Evolutionary conservation across 2,329 filamentous ascomycete genomes (phyloP).

Genomic region (Botrytis pseudocinerea): DNA sequence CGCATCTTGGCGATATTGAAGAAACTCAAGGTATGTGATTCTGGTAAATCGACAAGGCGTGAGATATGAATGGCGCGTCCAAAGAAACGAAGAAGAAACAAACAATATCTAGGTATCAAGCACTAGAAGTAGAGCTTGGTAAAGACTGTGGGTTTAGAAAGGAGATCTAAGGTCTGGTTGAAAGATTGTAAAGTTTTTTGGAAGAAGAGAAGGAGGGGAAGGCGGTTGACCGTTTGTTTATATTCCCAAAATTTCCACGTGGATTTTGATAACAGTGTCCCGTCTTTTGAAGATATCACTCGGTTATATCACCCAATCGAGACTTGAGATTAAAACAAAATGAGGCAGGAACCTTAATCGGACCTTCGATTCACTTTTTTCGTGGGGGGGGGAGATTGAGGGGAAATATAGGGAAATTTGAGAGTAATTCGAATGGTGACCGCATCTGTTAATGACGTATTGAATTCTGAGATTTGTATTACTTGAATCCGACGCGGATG

Average conservation of each 20-base stretch:
- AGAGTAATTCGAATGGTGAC: slow-evolving; percentile 11
- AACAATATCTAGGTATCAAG: slow-evolving; percentile 8
- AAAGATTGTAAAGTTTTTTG: slow-evolving; percentile 2
- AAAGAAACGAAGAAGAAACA: background rate
- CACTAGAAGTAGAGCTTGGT: slow-evolving; percentile 20
- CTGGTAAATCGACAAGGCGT: slow-evolving; percentile 7
- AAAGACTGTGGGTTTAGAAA: slow-evolving; percentile 11
- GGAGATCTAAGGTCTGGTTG: background rate
- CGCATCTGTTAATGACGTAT: slow-evolving; percentile 15
- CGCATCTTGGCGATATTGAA: slow-evolving; percentile 15
- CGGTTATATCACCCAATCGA: slow-evolving; percentile 6
- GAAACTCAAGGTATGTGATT: background rate
- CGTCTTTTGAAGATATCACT: background rate
- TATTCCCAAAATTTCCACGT: slow-evolving; percentile 16
- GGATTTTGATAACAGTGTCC: background rate
- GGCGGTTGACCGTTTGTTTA: slow-evolving; percentile 6
- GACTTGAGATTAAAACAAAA: background rate
- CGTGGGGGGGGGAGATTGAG: background rate
- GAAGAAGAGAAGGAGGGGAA: slow-evolving; percentile 11
- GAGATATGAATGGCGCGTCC: slow-evolving; percentile 8
- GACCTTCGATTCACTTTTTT: slow-evolving; percentile 3
- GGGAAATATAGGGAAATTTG: background rate
- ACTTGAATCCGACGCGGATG: background rate
- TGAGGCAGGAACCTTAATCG: background rate
- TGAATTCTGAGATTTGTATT: slow-evolving; percentile 6